Conservation (phyloP, 2,329 filamentous ascomycete species). For the Nothomitra cinnamomea region DNA sequence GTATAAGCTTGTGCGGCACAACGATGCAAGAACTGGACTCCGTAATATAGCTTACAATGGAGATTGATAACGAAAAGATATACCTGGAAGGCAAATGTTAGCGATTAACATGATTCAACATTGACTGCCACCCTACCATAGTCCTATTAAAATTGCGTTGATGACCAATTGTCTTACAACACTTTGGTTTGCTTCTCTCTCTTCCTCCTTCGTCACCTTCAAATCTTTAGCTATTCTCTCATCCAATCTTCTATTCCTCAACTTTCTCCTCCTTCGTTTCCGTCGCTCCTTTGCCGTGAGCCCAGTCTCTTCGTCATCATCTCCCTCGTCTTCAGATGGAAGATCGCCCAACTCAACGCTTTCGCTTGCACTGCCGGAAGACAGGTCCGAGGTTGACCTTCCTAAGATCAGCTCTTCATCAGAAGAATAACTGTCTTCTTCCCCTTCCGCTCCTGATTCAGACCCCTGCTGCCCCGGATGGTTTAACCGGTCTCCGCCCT, state of each 20-base stretch:
- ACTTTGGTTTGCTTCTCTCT: conserved; percentile 56
- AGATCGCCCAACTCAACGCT: conserved; percentile 41
- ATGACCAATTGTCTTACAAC: conserved; percentile 51
- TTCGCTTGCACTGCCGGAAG: conserved; percentile 25
- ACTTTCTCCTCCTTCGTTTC: conserved; percentile 48
- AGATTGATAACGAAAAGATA: conserved; percentile 82
- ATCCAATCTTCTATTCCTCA: conserved; percentile 50
- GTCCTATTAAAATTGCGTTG: conserved; percentile 63
- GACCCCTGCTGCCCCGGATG: not conserved
- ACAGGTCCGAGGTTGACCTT: conserved; percentile 1
- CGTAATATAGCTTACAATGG: conserved; percentile 40
- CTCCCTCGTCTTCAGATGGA: conserved; percentile 50
- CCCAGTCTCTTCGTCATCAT: conserved; percentile 81
- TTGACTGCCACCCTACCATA: conserved; percentile 45
- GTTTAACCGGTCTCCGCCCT: not conserved
- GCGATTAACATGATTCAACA: not conserved
- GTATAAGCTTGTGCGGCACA: not conserved
- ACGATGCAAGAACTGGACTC: not conserved
- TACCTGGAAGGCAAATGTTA: conserved; percentile 26
- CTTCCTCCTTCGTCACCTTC: conserved; percentile 51
- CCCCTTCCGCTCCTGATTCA: not conserved
- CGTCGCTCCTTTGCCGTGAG: conserved; percentile 57
- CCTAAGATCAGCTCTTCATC: not conserved
- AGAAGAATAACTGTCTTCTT: not conserved
- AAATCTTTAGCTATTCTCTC: conserved; percentile 47